Evolutionary conservation across 257 asterid species (phyloP).

Genomic region (Galeopsis tetrahit): DNA sequence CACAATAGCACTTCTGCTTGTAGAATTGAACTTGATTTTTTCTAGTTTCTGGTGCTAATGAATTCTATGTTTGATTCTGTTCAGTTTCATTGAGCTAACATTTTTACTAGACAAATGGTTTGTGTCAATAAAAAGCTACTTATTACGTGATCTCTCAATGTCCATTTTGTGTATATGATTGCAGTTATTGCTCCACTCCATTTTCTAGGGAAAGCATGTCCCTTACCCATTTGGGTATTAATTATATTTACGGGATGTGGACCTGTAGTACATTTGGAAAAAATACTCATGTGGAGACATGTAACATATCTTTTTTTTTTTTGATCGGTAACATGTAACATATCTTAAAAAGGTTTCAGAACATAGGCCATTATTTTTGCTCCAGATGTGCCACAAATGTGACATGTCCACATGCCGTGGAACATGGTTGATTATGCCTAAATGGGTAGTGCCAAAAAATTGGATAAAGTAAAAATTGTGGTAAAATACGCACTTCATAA

Average conservation of each 20-base stretch:
- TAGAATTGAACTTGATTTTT: conserved; percentile 16
- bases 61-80: conserved; percentile 16
- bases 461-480: not conserved
- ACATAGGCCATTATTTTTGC: not conserved
- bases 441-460: not conserved
- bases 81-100: not conserved
- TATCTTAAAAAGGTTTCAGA: not conserved
- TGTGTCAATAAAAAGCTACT: conserved; percentile 4
- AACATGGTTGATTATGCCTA: not conserved
- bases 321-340: not conserved
- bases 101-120: not conserved
- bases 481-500: not conserved
- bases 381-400: not conserved
- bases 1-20: not conserved
- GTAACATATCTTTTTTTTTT: not conserved
- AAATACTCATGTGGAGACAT: not conserved
- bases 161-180: not conserved
- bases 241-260: too few species aligned
- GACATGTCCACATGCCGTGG: not conserved
- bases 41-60: conserved; percentile 16
- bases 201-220: too few species aligned
- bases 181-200: not conserved
- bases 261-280: too few species aligned
- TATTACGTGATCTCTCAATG: not conserved
- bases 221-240: too few species aligned